Percentiles rank a stretch among this genome's conserved stretches.
Conservation (phyloP, 768 basidiomycete genomes). For the Tricholoma flavovirens region DNA sequence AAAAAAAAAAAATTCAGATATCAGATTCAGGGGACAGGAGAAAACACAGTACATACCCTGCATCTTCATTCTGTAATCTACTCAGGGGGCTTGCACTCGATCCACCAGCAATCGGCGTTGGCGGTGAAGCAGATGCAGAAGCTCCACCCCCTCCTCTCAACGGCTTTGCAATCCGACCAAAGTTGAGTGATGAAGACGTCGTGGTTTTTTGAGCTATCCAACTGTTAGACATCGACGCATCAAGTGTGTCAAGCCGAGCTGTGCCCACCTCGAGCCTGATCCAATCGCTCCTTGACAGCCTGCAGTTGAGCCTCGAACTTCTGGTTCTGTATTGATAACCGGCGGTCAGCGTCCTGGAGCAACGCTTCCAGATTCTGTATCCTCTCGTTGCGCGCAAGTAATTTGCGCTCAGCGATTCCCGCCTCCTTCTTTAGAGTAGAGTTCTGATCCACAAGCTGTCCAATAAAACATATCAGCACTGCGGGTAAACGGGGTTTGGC, state of each 20-base stretch:
- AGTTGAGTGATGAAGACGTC: conserved; percentile 65
- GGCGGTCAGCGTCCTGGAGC: conserved; percentile 89
- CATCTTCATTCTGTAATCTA: conserved; percentile 80
- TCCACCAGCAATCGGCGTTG: conserved; percentile 36
- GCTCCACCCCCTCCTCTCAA: conserved; percentile 86
- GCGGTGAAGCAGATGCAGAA: conserved; percentile 31
- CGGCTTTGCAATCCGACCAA: conserved; percentile 96
- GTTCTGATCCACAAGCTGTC: conserved; percentile 96
- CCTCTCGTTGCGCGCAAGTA: conserved; percentile 93
- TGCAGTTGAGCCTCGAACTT: conserved; percentile 94
- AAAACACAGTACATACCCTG: conserved; percentile 33
- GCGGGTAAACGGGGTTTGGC: conserved; percentile 3
- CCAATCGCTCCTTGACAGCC: conserved; percentile 85
- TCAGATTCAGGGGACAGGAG: conserved; percentile 11
- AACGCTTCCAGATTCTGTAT: conserved; percentile 94
- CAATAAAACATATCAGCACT: conserved; percentile 11
- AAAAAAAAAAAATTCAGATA: conserved; percentile 9
- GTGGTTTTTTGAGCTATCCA: conserved; percentile 71
- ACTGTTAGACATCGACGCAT: not conserved
- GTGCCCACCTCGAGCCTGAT: conserved; percentile 81
- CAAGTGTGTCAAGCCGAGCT: not conserved
- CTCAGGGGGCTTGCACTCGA: conserved; percentile 58
- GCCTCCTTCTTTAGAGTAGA: conserved; percentile 96
- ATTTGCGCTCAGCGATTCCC: conserved; percentile 92
- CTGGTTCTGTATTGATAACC: conserved; percentile 88